phyloP scores from a whole-genome alignment of 1,139 yeast genomes.

The Magnusiomyces ingens region DNA sequence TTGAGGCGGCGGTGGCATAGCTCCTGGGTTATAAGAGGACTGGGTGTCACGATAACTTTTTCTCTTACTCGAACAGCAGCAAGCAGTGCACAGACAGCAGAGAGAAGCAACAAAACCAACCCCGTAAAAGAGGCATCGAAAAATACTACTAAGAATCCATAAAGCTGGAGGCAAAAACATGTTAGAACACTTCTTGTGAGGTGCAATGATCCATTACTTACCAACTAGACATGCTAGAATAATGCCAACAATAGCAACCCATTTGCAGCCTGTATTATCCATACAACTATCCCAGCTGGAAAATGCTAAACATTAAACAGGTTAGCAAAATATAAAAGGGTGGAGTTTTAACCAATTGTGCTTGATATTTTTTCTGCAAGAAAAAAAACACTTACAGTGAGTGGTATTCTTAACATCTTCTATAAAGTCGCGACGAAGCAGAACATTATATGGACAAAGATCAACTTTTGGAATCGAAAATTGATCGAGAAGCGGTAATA shows the following conservation, averaged over 20 bases:
- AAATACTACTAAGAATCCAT: conserved; percentile 37
- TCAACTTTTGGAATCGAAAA: neutral
- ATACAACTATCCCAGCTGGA: conserved; percentile 71
- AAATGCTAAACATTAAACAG: conserved; percentile 36
- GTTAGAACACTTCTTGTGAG: no score
- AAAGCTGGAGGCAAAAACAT: no score
- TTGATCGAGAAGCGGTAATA: neutral
- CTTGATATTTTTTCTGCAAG: no score
- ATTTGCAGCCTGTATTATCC: conserved; percentile 68
- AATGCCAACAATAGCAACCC: conserved; percentile 70
- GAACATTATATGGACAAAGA: conserved; percentile 3
- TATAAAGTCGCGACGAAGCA: conserved; percentile 4
- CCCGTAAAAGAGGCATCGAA: conserved; percentile 40
- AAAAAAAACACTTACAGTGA: conserved; percentile 7
- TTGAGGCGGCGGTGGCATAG: conserved; percentile 1
- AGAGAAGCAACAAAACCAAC: conserved; percentile 35
- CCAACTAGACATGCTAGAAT: conserved; percentile 41
- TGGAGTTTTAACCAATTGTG: no score
- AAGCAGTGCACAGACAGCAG: conserved; percentile 36
- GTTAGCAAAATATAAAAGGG: neutral
- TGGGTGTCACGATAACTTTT: neutral
- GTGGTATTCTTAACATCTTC: conserved; percentile 6
- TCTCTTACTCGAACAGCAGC: conserved; percentile 2
- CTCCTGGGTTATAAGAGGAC: neutral
- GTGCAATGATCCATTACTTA: no score